Evolutionary conservation across 2,329 filamentous ascomycete species (phyloP).

Genomic region (Cladorrhinum sp.): DNA sequence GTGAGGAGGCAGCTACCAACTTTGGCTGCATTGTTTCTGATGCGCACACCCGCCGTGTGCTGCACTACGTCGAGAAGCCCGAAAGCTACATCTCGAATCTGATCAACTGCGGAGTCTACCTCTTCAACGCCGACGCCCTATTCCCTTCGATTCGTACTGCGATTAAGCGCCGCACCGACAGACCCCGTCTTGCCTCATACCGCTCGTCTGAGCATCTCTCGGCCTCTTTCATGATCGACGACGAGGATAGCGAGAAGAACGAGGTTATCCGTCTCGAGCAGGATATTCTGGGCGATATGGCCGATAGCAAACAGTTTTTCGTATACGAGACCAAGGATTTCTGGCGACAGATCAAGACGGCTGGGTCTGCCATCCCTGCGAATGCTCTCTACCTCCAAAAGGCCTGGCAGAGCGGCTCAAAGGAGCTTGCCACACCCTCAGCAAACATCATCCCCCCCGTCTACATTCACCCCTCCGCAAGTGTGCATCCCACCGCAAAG

Average conservation of each 20-base stretch:
- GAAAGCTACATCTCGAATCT: conserved; percentile 96
- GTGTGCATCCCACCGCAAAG: conserved; percentile 91
- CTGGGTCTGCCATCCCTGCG: conserved; percentile 91
- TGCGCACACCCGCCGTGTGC: conserved; percentile 85
- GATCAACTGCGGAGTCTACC: conserved; percentile 99
- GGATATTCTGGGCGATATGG: conserved; percentile 91
- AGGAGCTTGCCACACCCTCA: conserved; percentile 78
- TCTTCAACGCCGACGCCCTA: conserved; percentile 92
- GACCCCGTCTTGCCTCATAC: conserved; percentile 89
- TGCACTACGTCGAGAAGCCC: conserved; percentile 99
- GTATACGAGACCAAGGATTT: conserved; percentile 99
- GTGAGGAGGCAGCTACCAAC: conserved; percentile 87
- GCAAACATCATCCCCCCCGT: conserved; percentile 88
- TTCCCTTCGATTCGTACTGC: conserved; percentile 92
- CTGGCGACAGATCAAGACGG: conserved; percentile 99
- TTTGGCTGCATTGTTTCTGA: conserved; percentile 98
- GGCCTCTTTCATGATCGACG: conserved; percentile 51
- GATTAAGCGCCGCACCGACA: conserved; percentile 92
- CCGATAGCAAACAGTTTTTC: conserved; percentile 96
- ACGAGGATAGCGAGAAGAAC: conserved; percentile 71
- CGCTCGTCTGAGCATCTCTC: conserved; percentile 93
- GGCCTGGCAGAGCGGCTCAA: conserved; percentile 77
- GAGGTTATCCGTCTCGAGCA: conserved; percentile 94
- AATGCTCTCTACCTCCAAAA: conserved; percentile 96
- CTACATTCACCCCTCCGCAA: conserved; percentile 89